Percentiles rank a stretch among this genome's conserved stretches.
These are phyloP conservation scores for Ogataea methanolica DNA, from an alignment of 805 yeast genomes.

Conservation along the genomic window DNA sequence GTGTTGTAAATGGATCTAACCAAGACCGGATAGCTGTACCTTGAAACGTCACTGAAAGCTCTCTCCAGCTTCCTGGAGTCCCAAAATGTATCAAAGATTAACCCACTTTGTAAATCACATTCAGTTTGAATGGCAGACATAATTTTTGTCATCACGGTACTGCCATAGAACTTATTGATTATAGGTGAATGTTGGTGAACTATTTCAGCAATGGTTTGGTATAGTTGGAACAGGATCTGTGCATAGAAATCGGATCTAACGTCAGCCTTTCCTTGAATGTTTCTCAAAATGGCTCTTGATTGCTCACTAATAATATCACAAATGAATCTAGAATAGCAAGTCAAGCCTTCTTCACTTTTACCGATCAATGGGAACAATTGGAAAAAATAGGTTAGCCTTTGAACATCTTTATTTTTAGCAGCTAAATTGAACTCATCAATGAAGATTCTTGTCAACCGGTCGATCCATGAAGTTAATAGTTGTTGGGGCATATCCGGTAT, in stretches of 20 bases:
- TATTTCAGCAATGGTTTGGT: constrained; percentile 81
- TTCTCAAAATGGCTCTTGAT: constrained; percentile 59
- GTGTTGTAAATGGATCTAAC: constrained; percentile 30
- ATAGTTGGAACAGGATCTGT: constrained; percentile 57
- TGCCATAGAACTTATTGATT: constrained; percentile 70
- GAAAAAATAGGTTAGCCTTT: constrained; percentile 70
- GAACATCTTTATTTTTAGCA: constrained; percentile 60
- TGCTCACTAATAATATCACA: constrained; percentile 81
- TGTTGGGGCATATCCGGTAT: constrained; percentile 73
- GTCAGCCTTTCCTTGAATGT: constrained; percentile 31
- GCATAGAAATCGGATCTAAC: constrained; percentile 51
- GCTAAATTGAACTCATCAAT: constrained; percentile 64
- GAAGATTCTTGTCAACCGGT: constrained; percentile 53
- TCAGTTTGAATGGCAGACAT: constrained; percentile 76
- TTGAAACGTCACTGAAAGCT: constrained; percentile 47
- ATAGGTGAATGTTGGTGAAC: constrained; percentile 82
- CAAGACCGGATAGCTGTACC: constrained; percentile 49
- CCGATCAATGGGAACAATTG: constrained; percentile 85
- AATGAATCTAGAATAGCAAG: constrained; percentile 79
- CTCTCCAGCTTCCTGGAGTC: constrained; percentile 63
- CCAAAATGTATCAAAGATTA: constrained; percentile 80
- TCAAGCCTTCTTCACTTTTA: constrained; percentile 64
- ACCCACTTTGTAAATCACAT: constrained; percentile 88
- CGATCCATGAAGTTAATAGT: constrained; percentile 54
- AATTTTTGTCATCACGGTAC: constrained; percentile 56